Conservation (phyloP, 495 filamentous ascomycete genomes). For the Lasiosphaeria miniovina region DNA sequence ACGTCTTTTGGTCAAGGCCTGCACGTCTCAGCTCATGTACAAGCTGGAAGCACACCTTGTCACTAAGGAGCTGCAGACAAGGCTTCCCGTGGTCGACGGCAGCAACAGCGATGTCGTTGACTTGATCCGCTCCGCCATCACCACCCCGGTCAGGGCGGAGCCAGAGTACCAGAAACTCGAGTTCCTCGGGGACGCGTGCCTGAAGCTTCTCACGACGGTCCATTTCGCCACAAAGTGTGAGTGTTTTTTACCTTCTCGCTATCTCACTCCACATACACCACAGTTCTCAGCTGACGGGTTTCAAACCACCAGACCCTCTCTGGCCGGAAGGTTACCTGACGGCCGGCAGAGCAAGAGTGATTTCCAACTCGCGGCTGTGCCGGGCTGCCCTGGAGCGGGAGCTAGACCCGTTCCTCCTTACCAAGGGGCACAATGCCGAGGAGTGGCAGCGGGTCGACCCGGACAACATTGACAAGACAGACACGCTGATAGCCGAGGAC, state of each 20-base stretch:
- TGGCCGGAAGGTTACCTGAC: constrained; percentile 73
- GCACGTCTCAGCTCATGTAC: constrained; percentile 58
- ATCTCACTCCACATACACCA: background rate
- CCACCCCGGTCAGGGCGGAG: constrained; percentile 55
- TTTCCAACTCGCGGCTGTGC: constrained; percentile 60
- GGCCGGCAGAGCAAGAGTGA: constrained; percentile 53
- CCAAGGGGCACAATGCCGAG: constrained; percentile 56
- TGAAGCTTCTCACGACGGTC: constrained; percentile 62
- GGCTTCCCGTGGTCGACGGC: constrained; percentile 46
- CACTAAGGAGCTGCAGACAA: constrained; percentile 54
- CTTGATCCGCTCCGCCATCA: constrained; percentile 63
- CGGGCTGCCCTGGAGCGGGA: constrained; percentile 52
- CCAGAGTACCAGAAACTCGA: constrained; percentile 65
- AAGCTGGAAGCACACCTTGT: constrained; percentile 54
- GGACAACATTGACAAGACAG: background rate
- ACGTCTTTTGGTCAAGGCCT: background rate
- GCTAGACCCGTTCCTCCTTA: constrained; percentile 64
- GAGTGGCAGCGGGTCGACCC: constrained; percentile 62
- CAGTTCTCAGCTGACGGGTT: background rate
- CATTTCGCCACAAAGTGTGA: constrained; percentile 50
- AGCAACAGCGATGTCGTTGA: constrained; percentile 30
- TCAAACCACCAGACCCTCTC: constrained; percentile 36
- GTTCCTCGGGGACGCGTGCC: constrained; percentile 69
- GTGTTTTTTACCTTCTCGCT: background rate
- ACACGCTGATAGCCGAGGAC: background rate